Evolutionary conservation across 139 green algal species (phyloP).

Genomic region (Chlorella sp.): DNA sequence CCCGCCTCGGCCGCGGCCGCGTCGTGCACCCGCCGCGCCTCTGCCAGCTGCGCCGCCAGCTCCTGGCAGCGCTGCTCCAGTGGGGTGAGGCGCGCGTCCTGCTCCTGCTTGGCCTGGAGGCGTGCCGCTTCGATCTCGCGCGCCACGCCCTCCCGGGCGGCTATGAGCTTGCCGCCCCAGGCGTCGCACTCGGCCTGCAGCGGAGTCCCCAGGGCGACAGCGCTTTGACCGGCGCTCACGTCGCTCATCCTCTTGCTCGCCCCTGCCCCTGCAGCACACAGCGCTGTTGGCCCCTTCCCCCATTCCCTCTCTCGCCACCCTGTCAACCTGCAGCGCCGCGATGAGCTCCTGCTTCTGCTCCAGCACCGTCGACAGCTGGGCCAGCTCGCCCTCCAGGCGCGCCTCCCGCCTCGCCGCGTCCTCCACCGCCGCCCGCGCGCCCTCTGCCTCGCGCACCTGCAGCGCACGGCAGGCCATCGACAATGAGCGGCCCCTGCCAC

Average conservation of each 20-base stretch:
- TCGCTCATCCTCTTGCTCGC: not conserved
- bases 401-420: slow-evolving; percentile 3
- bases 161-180: slow-evolving; percentile 31
- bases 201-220: too few species aligned
- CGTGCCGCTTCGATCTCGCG: slow-evolving; percentile 16
- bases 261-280: not conserved
- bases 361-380: slow-evolving; percentile 12
- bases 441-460: slow-evolving; percentile 17
- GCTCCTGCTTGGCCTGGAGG: slow-evolving; percentile 2
- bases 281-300: too few species aligned
- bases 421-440: not conserved
- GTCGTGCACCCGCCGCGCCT: not conserved
- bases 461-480: not conserved
- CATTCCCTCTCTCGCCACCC: not conserved
- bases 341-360: slow-evolving; percentile 34
- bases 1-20: not conserved
- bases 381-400: slow-evolving; percentile 5
- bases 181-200: slow-evolving; percentile 23
- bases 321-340: slow-evolving; percentile 12
- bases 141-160: slow-evolving; percentile 10
- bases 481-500: too few species aligned
- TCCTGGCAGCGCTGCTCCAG: slow-evolving; percentile 18
- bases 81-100: not conserved
- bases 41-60: not conserved
- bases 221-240: not conserved